Percentiles rank a stretch among this genome's conserved stretches.
Evolutionary conservation across 306 rosid genomes (phyloP).

Genomic region (Cucumis hystrix): DNA sequence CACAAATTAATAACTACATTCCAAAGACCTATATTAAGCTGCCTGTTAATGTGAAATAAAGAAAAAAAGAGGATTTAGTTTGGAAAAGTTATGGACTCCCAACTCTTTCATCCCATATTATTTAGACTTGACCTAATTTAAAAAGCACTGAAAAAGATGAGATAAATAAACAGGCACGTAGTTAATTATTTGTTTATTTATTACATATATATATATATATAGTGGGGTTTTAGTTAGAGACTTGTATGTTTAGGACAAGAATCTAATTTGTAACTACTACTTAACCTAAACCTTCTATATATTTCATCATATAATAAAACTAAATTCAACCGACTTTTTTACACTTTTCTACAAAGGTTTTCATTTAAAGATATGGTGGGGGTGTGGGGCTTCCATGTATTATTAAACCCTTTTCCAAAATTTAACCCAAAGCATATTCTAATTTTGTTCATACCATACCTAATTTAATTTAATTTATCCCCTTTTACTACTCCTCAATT

Average conservation of each 20-base stretch:
- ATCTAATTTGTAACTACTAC: neutral
- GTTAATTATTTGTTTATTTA: too few species aligned
- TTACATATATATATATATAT: too few species aligned
- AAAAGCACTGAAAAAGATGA: too few species aligned
- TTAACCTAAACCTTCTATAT: neutral
- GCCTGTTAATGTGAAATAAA: too few species aligned
- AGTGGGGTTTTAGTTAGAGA: too few species aligned
- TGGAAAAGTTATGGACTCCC: too few species aligned
- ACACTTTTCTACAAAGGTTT: neutral
- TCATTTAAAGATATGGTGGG: neutral
- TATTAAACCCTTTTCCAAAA: neutral
- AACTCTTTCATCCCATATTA: too few species aligned
- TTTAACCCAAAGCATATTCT: neutral
- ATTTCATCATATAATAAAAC: neutral
- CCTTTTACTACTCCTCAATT: neutral
- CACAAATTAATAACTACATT: too few species aligned
- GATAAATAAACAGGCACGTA: too few species aligned
- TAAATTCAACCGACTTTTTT: neutral
- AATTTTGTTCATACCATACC: neutral
- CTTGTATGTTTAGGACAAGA: neutral
- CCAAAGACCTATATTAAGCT: too few species aligned
- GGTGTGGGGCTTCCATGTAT: neutral
- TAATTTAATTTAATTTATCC: neutral
- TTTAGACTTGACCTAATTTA: too few species aligned
- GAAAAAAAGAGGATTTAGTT: too few species aligned